phyloP scores from a whole-genome alignment of 257 asterid species.

The Solanum chilense region DNA sequence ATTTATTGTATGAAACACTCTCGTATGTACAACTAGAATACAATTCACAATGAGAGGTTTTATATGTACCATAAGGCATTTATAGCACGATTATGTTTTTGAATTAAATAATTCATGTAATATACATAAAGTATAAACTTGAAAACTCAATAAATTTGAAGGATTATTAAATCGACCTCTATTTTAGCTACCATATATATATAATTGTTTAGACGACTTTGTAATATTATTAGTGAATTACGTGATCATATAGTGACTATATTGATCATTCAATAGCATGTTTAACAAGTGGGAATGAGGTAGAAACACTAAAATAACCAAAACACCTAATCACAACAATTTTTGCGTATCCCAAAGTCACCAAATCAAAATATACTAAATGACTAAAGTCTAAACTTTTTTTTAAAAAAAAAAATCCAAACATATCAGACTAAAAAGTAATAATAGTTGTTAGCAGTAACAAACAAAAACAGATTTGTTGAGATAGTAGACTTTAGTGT shows the following conservation, averaged over 20 bases:
- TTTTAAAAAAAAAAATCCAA: background rate
- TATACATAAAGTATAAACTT: background rate
- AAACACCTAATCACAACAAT: background rate
- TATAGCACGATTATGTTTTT: fast-evolving
- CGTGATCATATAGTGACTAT: background rate
- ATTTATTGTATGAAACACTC: background rate
- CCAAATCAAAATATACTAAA: background rate
- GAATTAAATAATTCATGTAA: background rate
- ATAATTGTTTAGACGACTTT: background rate
- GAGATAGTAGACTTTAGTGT: background rate
- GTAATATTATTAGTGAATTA: background rate
- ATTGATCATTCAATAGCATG: background rate
- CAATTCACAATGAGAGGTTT: background rate
- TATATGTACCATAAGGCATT: background rate
- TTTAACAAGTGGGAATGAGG: background rate
- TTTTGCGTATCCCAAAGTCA: background rate
- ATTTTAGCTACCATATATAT: background rate
- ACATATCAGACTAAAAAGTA: background rate
- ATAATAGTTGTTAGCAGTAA: background rate
- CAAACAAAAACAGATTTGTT: background rate
- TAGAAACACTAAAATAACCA: background rate
- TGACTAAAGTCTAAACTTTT: too few relatives aligned
- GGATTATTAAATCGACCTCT: background rate
- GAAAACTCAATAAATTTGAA: fast-evolving
- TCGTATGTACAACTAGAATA: background rate